Base-by-base conservation (phyloP, 768 basidiomycete species). In the Trametes villosa region DNA sequence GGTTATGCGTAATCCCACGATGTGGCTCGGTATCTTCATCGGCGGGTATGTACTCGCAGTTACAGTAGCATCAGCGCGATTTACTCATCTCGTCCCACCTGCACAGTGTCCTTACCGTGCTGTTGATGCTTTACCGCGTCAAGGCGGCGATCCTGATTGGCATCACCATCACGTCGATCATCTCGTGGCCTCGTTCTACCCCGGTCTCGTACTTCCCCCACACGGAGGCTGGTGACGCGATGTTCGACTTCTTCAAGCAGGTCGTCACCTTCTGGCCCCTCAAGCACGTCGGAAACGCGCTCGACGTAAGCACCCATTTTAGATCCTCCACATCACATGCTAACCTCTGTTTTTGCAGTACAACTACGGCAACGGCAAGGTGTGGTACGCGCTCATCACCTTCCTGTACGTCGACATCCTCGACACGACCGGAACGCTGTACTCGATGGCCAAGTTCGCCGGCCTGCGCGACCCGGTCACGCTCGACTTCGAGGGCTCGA, bases 381-480 rank as follows among this genome's bases (percentile, higher is more conserved):
- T 93, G 26, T 94, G 92, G 92, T 92, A 94, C 71, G 92, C 92
- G 7, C 79, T 94, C 27, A 76, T 92, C 70, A 94, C 92, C 0
- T 92, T 95, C 84, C 83, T 95, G 55, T 94, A 94, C 71, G 92
- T 94, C 66, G 91, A 92, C 74, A 90, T 93, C 63, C 81, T 91
- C 67, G 88, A 79, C 58, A 80, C 76, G 29, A 81, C 78, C 55
- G 88, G 92, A 69, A 94, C 92, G 9, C 77, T 95, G 4, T 93
- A 94, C 71, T 89, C 92, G 38, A 94, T 95, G 92, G 90, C 91
- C 53, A 92, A 90, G 71, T 94, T 94, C 63, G 91, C 92, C 7
- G 91, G 90, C n/a, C 81, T 95, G 2, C 90, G 91, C 47, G 88
- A 94, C 69, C 88, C 88, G 1, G 83, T 91, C 15, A 93, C 92